Percentiles rank a stretch among this genome's conserved stretches.
Conservation (phyloP, 768 basidiomycete species). For the Psilocybe cubensis region DNA sequence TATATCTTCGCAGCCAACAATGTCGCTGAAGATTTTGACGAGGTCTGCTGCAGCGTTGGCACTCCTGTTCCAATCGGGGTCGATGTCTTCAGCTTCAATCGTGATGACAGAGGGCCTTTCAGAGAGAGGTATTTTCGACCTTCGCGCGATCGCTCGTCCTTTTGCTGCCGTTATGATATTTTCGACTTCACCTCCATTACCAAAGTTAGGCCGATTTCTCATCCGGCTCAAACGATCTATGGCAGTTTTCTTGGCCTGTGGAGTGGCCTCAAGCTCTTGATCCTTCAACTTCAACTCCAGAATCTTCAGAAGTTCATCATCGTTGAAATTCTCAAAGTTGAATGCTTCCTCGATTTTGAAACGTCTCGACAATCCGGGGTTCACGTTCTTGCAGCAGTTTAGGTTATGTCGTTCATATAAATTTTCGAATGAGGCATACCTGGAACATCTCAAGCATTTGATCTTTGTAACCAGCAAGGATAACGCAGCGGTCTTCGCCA, state of each 20-base stretch:
- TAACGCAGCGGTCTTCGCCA: constrained; percentile 71
- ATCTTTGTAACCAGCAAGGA: constrained; percentile 66
- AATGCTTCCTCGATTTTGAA: constrained; percentile 74
- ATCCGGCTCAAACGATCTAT: constrained; percentile 46
- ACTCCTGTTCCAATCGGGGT: constrained; percentile 59
- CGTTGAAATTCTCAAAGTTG: constrained; percentile 67
- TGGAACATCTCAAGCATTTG: constrained; percentile 80
- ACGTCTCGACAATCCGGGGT: constrained; percentile 63
- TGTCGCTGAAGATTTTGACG: constrained; percentile 59
- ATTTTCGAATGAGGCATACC: constrained; percentile 30
- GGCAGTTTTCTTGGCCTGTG: constrained; percentile 58
- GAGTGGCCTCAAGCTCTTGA: constrained; percentile 61
- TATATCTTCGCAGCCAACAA: constrained; percentile 62
- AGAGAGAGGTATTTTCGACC: constrained; percentile 21
- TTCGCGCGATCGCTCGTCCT: constrained; percentile 44
- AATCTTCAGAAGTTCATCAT: constrained; percentile 52
- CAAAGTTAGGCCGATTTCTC: constrained; percentile 61
- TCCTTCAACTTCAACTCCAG: constrained; percentile 58
- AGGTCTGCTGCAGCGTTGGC: constrained; percentile 54
- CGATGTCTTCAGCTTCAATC: constrained; percentile 63
- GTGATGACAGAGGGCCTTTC: constrained; percentile 39
- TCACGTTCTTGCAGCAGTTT: constrained; percentile 55
- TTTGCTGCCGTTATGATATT: constrained; percentile 60
- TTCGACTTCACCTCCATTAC: constrained; percentile 68
- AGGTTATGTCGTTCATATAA: background rate